Percentiles rank a stretch among this genome's conserved stretches.
phyloP scores from a whole-genome alignment of 495 filamentous ascomycete species.

The Amphirosellinia nigrospora region DNA sequence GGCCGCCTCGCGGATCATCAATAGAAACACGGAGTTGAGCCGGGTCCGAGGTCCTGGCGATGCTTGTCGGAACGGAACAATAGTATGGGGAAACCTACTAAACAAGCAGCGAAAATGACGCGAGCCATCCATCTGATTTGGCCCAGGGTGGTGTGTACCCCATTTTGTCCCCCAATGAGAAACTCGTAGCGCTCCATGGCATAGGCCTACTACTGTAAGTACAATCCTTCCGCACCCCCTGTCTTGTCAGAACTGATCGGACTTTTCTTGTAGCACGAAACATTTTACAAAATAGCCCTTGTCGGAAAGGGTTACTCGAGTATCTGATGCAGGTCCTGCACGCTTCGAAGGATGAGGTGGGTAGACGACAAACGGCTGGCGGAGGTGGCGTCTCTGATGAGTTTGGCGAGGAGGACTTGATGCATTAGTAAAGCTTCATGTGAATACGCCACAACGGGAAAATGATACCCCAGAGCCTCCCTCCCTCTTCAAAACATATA shows the following conservation, averaged over 20 bases:
- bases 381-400: slow-evolving; percentile 5
- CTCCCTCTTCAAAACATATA: background rate
- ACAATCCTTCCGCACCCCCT: slow-evolving; percentile 14
- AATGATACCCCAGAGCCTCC: background rate
- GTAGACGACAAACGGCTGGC: background rate
- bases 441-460: background rate
- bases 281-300: slow-evolving; percentile 15
- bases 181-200: background rate
- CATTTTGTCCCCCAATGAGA: background rate
- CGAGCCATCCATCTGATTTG: background rate
- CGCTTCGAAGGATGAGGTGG: background rate
- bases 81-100: background rate
- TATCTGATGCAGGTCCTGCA: slow-evolving; percentile 21
- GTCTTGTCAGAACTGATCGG: slow-evolving; percentile 7
- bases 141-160: background rate
- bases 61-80: background rate
- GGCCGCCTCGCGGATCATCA: background rate
- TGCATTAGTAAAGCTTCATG: background rate
- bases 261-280: slow-evolving; percentile 18
- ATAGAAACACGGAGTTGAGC: background rate
- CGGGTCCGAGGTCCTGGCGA: slow-evolving; percentile 7
- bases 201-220: background rate
- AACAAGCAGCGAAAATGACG: slow-evolving; percentile 3
- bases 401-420: background rate
- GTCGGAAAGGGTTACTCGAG: background rate